These are phyloP conservation scores for Talaromyces marneffei DNA, from an alignment of 2,329 filamentous ascomycete species.

Conservation along the genomic window DNA sequence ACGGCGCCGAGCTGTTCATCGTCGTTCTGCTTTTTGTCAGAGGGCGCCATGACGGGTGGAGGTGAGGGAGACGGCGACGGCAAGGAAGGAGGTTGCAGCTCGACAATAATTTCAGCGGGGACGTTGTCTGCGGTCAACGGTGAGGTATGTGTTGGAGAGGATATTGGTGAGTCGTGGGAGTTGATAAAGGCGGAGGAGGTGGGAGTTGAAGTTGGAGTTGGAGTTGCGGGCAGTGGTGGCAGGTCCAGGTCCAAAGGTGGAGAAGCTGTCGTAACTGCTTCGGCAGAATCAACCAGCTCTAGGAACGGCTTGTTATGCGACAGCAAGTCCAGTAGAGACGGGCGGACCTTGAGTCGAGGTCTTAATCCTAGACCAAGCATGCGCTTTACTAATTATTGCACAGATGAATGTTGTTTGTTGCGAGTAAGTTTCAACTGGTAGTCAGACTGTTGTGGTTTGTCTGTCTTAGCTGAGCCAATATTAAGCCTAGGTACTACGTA, in stretches of 20 bases:
- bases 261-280: conserved; percentile 23
- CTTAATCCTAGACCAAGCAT: conserved; percentile 47
- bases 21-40: conserved; percentile 42
- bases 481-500: too few species aligned
- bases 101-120: conserved; percentile 1
- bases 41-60: conserved; percentile 37
- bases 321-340: conserved; percentile 59
- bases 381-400: conserved; percentile 21
- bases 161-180: neutral
- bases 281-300: conserved; percentile 10
- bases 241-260: conserved; percentile 38
- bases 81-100: neutral
- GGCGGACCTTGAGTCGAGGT: conserved; percentile 54
- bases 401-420: neutral
- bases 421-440: neutral
- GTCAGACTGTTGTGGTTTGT: neutral
- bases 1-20: conserved; percentile 58
- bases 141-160: neutral
- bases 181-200: neutral
- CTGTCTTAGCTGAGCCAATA: conserved; percentile 4
- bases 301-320: conserved; percentile 18
- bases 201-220: conserved; percentile 19
- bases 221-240: conserved; percentile 37
- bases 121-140: neutral
- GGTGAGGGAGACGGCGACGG: conserved; percentile 5